Evolutionary conservation across 169 alveolate species (phyloP).

Genomic region (Blepharisma undulans): DNA sequence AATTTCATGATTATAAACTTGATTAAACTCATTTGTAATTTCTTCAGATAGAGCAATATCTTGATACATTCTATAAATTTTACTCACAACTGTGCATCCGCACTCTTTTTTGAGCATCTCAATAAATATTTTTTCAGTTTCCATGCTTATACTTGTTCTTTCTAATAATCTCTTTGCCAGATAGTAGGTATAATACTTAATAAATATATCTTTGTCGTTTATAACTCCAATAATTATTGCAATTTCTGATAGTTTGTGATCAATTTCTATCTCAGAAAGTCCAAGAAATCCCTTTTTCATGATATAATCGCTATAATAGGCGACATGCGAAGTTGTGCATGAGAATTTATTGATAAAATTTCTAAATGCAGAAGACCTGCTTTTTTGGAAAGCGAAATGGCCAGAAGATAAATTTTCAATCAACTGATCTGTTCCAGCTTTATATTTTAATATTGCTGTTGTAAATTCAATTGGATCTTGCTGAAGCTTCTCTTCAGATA

Average conservation of each 20-base stretch:
- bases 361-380: constrained; percentile 57
- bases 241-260: constrained; percentile 51
- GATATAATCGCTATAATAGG: constrained; percentile 58
- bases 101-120: constrained; percentile 59
- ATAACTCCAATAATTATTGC: constrained; percentile 60
- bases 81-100: constrained; percentile 61
- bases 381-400: constrained; percentile 60
- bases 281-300: constrained; percentile 63
- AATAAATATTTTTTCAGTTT: constrained; percentile 58
- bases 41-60: constrained; percentile 56
- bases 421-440: constrained; percentile 73
- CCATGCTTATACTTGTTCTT: constrained; percentile 47
- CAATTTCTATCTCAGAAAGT: constrained; percentile 51
- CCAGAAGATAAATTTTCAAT: constrained; percentile 58
- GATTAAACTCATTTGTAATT: constrained; percentile 61
- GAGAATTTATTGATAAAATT: constrained; percentile 65
- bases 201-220: constrained; percentile 63
- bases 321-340: constrained; percentile 60
- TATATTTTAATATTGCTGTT: constrained; percentile 55
- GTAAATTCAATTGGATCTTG: constrained; percentile 75
- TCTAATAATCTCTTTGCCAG: constrained; percentile 53
- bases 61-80: constrained; percentile 58
- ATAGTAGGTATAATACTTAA: constrained; percentile 52
- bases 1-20: constrained; percentile 8
- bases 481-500: constrained; percentile 53